These are phyloP conservation scores for Fibroporia radiculosa DNA, from an alignment of 768 basidiomycete genomes.

Conservation along the genomic window DNA sequence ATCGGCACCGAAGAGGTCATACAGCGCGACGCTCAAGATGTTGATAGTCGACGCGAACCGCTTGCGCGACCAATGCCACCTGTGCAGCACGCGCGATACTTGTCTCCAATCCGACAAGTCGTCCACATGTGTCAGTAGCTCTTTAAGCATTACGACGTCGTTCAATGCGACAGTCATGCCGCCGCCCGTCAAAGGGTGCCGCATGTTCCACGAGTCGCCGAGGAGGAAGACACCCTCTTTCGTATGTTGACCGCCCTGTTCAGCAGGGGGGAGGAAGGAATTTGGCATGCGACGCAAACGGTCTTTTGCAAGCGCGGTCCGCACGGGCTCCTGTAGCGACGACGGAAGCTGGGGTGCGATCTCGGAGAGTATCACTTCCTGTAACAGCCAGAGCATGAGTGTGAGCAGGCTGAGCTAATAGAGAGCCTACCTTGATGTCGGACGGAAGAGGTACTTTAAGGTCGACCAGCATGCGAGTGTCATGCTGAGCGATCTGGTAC, in stretches of 20 bases:
- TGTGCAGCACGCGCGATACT: slow-evolving; percentile 44
- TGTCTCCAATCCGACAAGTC: slow-evolving; percentile 42
- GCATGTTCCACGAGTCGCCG: slow-evolving; percentile 99
- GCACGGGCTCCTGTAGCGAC: slow-evolving; percentile 57
- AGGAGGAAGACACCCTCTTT: slow-evolving; percentile 76
- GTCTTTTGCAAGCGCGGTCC: slow-evolving; percentile 64
- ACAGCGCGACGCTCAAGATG: slow-evolving; percentile 86
- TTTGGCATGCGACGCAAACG: slow-evolving; percentile 92
- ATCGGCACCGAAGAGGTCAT: slow-evolving; percentile 91
- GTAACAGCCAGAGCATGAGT: background rate
- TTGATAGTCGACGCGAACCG: slow-evolving; percentile 81
- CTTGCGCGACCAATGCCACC: slow-evolving; percentile 87
- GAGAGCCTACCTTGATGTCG: slow-evolving; percentile 58
- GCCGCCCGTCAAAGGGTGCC: slow-evolving; percentile 94
- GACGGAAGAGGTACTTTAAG: slow-evolving; percentile 77
- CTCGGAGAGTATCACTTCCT: slow-evolving; percentile 64
- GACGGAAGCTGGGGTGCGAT: slow-evolving; percentile 79
- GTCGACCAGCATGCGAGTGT: slow-evolving; percentile 92
- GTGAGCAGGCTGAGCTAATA: background rate
- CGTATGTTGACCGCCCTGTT: slow-evolving; percentile 42
- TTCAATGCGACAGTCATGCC: slow-evolving; percentile 96
- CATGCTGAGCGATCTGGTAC: slow-evolving; percentile 84
- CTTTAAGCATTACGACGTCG: slow-evolving; percentile 71
- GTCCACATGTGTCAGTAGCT: slow-evolving; percentile 44
- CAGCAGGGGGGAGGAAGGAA: slow-evolving; percentile 77